These are phyloP conservation scores for Sphagnum contortum DNA, from an alignment of 225 moss, liverwort and hornwort species.

Conservation along the genomic window DNA sequence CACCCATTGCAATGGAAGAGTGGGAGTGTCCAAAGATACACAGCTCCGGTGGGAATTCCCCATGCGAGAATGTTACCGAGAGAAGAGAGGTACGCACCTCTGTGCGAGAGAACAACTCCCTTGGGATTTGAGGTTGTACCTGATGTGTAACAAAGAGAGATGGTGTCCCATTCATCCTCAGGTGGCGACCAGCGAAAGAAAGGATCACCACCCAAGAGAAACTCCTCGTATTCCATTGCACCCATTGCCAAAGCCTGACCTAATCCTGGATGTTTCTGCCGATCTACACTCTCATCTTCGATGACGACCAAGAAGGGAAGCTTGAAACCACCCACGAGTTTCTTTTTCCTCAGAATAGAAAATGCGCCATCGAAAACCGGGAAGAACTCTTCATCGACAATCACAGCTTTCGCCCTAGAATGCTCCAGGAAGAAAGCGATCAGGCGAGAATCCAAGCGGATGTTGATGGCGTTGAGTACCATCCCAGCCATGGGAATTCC, in stretches of 20 bases:
- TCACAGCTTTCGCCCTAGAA: constrained; percentile 38
- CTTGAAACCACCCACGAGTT: constrained; percentile 7
- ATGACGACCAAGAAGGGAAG: constrained; percentile 49
- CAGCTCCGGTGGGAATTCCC: constrained; percentile 39
- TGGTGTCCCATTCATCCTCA: constrained; percentile 68
- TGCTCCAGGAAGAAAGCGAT: constrained; percentile 21
- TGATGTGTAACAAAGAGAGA: constrained; percentile 70
- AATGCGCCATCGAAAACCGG: constrained; percentile 35
- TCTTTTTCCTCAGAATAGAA: constrained; percentile 9
- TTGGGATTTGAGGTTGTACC: constrained; percentile 83
- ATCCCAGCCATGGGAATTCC: constrained; percentile 32
- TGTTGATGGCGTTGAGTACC: constrained; percentile 26
- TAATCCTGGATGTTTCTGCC: constrained; percentile 4
- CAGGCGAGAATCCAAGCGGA: constrained; percentile 21
- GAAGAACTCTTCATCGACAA: constrained; percentile 61
- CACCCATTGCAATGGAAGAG: constrained; percentile 88
- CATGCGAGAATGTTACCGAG: constrained; percentile 33
- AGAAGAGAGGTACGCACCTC: constrained; percentile 53
- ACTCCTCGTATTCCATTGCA: constrained; percentile 47
- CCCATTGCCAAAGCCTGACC: constrained; percentile 12
- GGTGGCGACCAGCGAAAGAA: constrained; percentile 36
- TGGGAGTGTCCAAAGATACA: constrained; percentile 74
- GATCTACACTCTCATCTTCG: constrained; percentile 26
- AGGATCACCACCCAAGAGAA: constrained; percentile 43
- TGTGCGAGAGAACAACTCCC: constrained; percentile 70